A percentile compares a stretch with the other conserved stretches of the same genome.
Conservation (phyloP, 345 rosid species). For the Heritiera fomes region DNA sequence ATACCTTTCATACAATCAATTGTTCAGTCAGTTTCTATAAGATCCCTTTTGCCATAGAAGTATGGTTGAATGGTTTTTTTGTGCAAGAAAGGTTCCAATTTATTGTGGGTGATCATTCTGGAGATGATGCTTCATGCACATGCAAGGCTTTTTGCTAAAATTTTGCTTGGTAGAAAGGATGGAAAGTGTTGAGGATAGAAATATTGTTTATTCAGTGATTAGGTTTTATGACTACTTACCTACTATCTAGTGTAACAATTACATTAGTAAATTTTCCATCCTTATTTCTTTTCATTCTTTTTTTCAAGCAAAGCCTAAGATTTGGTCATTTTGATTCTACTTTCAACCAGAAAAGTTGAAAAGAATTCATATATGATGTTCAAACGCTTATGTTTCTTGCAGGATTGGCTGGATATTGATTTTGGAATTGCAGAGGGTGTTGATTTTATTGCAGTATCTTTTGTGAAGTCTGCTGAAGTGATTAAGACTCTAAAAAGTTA, state of each 20-base stretch:
- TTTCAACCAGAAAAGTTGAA: not conserved
- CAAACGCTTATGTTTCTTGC: conserved; percentile 22
- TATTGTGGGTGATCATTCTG: not conserved
- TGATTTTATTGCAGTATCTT: conserved; percentile 95
- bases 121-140: not conserved
- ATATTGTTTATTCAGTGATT: not conserved
- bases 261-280: too few species aligned
- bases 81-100: not conserved
- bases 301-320: not conserved
- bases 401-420: conserved; percentile 99
- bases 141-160: not conserved
- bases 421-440: conserved; percentile 91
- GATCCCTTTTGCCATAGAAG: not conserved
- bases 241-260: not conserved
- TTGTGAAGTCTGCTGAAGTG: conserved; percentile 97
- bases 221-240: not conserved
- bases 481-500: conserved; percentile 87
- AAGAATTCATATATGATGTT: too few species aligned
- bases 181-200: not conserved
- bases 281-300: not conserved
- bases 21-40: not conserved
- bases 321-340: not conserved
- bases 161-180: too few species aligned
- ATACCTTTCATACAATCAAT: not conserved
- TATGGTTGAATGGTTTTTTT: not conserved